A percentile compares a stretch with the other conserved stretches of the same genome.
These are phyloP conservation scores for Leishmania arabica DNA, from an alignment of 208 protist genomes.

Conservation along the genomic window DNA sequence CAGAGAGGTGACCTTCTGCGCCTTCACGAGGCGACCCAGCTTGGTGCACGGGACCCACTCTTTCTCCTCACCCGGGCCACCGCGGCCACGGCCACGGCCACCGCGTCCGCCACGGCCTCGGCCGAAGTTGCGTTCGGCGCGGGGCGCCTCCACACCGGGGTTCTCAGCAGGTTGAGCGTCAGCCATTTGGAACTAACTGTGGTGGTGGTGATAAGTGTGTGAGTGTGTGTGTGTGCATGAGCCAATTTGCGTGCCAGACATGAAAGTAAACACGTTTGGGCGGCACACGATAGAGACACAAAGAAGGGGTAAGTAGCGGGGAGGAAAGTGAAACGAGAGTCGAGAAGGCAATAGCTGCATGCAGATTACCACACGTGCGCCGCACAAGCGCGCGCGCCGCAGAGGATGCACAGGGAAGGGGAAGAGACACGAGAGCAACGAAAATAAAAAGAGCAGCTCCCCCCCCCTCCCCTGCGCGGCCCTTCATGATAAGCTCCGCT, in stretches of 20 bases:
- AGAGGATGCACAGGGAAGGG: neutral
- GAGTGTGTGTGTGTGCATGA: neutral
- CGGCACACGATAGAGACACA: neutral
- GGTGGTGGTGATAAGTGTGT: no score
- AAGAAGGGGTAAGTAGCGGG: neutral
- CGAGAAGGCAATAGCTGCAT: neutral
- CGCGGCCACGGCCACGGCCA: conserved; percentile 26
- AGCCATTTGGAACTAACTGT: conserved; percentile 61
- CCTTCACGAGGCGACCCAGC: conserved; percentile 98
- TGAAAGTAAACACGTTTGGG: neutral
- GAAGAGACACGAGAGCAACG: neutral
- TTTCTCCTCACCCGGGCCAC: conserved; percentile 80
- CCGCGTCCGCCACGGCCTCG: conserved; percentile 66
- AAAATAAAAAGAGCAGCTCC: no score
- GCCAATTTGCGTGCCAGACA: neutral
- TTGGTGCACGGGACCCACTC: conserved; percentile 99
- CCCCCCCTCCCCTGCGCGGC: neutral
- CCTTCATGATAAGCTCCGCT: neutral
- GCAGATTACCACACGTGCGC: neutral
- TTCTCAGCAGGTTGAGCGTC: conserved; percentile 58
- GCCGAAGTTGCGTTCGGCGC: conserved; percentile 49
- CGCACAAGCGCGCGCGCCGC: neutral
- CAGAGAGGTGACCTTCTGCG: conserved; percentile 96
- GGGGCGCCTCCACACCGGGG: conserved; percentile 35
- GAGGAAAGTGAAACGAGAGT: neutral